Evolutionary conservation across 2,329 filamentous ascomycete genomes (phyloP).

Genomic region (Colletotrichum simmondsii): DNA sequence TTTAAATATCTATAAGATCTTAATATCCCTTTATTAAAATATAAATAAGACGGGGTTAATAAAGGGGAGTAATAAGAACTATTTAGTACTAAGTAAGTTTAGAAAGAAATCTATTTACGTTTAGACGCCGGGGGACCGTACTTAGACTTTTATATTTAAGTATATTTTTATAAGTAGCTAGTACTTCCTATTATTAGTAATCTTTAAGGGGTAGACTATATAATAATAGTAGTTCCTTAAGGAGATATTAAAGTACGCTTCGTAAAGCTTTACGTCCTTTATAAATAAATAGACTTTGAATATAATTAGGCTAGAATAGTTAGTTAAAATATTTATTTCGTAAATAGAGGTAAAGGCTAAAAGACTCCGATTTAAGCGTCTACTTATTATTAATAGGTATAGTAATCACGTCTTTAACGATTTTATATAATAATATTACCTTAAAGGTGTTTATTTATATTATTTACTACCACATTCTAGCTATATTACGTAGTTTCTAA

Average conservation of each 20-base stretch:
- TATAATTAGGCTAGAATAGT: slow-evolving; percentile 31
- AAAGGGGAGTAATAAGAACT: slow-evolving; percentile 10
- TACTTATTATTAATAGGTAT: slow-evolving; percentile 35
- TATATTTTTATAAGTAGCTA: slow-evolving; percentile 30
- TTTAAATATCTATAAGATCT: background rate
- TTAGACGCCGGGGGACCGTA: slow-evolving; percentile 23
- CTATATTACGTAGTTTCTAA: slow-evolving; percentile 32
- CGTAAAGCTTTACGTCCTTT: slow-evolving; percentile 31
- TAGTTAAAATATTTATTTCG: slow-evolving; percentile 36
- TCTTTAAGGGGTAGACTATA: slow-evolving; percentile 36
- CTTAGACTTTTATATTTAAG: slow-evolving; percentile 36
- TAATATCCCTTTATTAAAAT: background rate
- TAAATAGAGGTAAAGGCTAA: background rate
- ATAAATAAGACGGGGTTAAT: slow-evolving; percentile 30
- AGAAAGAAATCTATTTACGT: slow-evolving; percentile 9
- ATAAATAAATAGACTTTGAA: slow-evolving; percentile 36
- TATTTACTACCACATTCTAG: slow-evolving; percentile 38
- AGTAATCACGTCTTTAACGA: slow-evolving; percentile 30
- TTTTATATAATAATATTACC: slow-evolving; percentile 36
- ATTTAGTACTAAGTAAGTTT: slow-evolving; percentile 12
- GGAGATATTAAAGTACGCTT: slow-evolving; percentile 6
- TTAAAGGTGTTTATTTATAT: slow-evolving; percentile 31
- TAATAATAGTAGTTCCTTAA: slow-evolving; percentile 31
- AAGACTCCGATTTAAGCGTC: background rate
- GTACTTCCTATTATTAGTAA: slow-evolving; percentile 26